A percentile compares a stretch with the other conserved stretches of the same genome.
Conservation (phyloP, 768 basidiomycete species). For the Mrakia gelida region DNA sequence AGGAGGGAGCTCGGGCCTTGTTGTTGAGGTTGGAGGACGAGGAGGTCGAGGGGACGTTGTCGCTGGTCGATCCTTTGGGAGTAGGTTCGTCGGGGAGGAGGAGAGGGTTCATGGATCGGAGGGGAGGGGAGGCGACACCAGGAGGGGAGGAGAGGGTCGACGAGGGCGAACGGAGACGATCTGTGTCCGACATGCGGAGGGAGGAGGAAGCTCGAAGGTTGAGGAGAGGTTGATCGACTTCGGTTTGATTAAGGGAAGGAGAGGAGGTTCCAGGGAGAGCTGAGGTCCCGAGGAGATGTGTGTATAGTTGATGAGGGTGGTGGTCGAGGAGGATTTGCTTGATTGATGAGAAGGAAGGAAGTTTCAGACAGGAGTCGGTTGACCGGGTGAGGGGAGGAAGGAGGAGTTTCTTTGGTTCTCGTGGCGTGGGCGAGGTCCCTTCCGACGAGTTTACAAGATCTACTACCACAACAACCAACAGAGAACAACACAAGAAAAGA, state of each 20-base stretch:
- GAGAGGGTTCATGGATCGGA: not conserved
- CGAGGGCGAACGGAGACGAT: constrained; percentile 8
- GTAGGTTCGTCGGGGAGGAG: not conserved
- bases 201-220: not conserved
- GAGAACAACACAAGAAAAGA: too few species aligned
- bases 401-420: too few species aligned
- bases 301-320: not conserved
- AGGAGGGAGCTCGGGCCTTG: not conserved
- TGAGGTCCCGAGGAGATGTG: too few species aligned
- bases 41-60: not conserved
- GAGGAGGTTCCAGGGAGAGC: too few species aligned
- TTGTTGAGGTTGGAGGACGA: not conserved
- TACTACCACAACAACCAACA: too few species aligned
- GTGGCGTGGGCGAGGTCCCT: too few species aligned
- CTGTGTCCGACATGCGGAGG: not conserved
- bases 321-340: not conserved
- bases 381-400: too few species aligned
- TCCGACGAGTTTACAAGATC: too few species aligned
- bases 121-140: not conserved
- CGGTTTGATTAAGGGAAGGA: too few species aligned
- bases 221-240: not conserved
- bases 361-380: too few species aligned
- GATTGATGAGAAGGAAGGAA: too few species aligned
- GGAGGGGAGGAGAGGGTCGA: constrained; percentile 14
- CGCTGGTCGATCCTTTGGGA: not conserved